Evolutionary conservation across 116 monocot genomes (phyloP).

Genomic region (Papilionanthe hybrid): DNA sequence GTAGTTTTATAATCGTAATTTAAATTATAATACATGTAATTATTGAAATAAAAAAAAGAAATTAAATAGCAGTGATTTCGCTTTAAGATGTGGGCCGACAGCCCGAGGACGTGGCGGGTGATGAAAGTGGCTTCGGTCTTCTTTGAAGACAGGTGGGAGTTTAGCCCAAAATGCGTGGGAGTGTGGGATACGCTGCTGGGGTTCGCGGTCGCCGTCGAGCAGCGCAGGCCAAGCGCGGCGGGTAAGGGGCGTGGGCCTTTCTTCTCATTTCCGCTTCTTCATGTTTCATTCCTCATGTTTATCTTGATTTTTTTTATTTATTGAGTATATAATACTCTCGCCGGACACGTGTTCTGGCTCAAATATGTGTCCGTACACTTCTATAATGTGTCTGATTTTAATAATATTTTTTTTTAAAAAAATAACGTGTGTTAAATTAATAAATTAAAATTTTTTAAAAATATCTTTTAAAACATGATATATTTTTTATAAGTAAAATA

Average conservation of each 20-base stretch:
- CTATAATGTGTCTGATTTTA: no score
- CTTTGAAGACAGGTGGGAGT: background rate
- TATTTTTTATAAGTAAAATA: no score
- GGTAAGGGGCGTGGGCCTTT: background rate
- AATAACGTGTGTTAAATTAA: no score
- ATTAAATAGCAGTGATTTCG: background rate
- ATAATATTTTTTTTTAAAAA: no score
- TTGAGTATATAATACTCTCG: no score
- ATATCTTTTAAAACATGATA: no score
- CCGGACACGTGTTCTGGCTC: no score
- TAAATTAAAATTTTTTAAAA: no score
- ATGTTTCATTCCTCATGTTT: no score
- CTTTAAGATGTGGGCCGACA: background rate
- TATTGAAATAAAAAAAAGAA: background rate
- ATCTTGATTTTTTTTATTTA: no score
- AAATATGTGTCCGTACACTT: no score
- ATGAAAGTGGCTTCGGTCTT: background rate
- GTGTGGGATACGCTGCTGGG: background rate
- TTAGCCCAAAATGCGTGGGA: background rate
- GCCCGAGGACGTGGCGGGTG: background rate
- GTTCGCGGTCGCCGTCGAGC: background rate
- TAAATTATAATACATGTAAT: background rate
- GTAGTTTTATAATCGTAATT: background rate
- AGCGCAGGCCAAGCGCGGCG: background rate
- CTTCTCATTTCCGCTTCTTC: background rate